Evolutionary conservation across 345 rosid species (phyloP), one percentile per base, ranked within the genome.

Genomic region (Clausena lansium): DNA sequence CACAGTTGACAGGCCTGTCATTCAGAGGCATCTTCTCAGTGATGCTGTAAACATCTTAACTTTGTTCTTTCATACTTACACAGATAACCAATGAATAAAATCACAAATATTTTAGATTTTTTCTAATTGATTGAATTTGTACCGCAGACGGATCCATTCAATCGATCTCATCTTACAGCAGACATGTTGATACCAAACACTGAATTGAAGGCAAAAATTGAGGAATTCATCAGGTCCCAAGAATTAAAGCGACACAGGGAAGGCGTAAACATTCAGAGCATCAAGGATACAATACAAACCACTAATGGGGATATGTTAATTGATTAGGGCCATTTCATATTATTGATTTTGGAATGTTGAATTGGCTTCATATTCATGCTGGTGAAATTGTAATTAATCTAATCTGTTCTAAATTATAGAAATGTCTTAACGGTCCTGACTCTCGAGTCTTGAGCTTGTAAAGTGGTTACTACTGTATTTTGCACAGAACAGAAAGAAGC

Each of bases 11-110:
- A 81, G 97, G 70, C 92, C 98, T 32, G 97, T 94, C 70, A 97
- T 97, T 77, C 98, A 94, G 76, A 94, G 99, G 82, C 99, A 97
- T 93, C 99, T 97, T 84, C 93, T 97, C 20, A 97, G 99, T 30
- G 98, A 97, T 81, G 81, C 77, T 19, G 99, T 93, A 87, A 9
- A 36, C 64, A 76, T 67, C 27, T 71, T 33, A 70, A 61, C 59
- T 7, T 62, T 65, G n/a, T 20, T 55, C 4, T 45, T 77, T 24
- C n/a, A 1, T 55, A 9, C 74, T 60, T 5, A 32, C 54, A 19
- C 35, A 17, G 50, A 13, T 7, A 25, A 20, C 38, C 27, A 2
- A 41, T 2, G 20, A 7, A 38, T 8, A 6, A 41, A 41, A 8
- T 74, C 7, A 22, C 11, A 22, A 71, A 35, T 65, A 27, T 8